A percentile compares a stretch with the other conserved stretches of the same genome.
Evolutionary conservation across 75 land plant genomes (phyloP).

Genomic region (Pinus taeda): DNA sequence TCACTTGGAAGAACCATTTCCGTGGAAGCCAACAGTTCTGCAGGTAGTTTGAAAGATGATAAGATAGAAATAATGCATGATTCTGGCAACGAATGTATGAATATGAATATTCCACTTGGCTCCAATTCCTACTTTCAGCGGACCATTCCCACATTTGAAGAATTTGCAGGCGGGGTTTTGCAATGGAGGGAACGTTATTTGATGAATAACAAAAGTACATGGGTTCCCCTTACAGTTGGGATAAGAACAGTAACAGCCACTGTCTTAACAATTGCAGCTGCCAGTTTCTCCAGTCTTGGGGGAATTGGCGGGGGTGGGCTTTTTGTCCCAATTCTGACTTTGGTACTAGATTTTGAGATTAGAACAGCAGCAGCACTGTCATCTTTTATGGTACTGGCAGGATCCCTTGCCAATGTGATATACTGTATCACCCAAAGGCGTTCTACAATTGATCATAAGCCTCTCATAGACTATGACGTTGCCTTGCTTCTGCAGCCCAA

Average conservation of each 20-base stretch:
- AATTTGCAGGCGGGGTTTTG: neutral
- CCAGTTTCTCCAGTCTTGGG: slow-evolving; percentile 31
- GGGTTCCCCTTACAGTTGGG: neutral
- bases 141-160: neutral
- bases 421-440: slow-evolving; percentile 11
- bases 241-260: slow-evolving; percentile 11
- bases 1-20: too few species aligned
- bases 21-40: too few species aligned
- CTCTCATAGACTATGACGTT: slow-evolving; percentile 33
- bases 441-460: slow-evolving; percentile 10
- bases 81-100: too few species aligned
- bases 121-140: too few species aligned
- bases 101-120: too few species aligned
- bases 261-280: slow-evolving; percentile 20
- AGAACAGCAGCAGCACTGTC: slow-evolving; percentile 39
- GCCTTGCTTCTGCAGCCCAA: slow-evolving; percentile 31
- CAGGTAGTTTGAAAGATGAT: too few species aligned
- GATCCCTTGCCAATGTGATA: slow-evolving; percentile 20
- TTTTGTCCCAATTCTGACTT: slow-evolving; percentile 35
- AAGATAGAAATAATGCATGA: too few species aligned
- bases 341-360: slow-evolving; percentile 27
- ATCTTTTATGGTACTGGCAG: slow-evolving; percentile 41
- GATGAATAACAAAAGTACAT: neutral
- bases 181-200: neutral
- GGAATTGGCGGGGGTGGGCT: slow-evolving; percentile 53